Evolutionary conservation across 257 asterid species (phyloP), one percentile per base, ranked within the genome.

Genomic region (Rauvolfia tetraphylla): DNA sequence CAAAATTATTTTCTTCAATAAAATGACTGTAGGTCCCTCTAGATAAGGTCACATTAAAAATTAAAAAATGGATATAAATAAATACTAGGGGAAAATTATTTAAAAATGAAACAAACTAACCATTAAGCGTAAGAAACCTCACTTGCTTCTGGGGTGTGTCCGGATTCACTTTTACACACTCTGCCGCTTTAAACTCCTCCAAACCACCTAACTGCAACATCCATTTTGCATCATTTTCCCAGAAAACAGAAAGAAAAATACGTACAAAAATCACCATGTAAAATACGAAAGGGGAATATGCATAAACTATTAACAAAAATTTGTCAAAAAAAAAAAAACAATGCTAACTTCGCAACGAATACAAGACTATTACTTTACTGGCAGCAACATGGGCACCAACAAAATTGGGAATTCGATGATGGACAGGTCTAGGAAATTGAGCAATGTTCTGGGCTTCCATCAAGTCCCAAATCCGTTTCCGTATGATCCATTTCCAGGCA

Each of bases 141-240:
- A 90, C 92, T 90, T 92, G 97, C 80, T 90, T 93, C 76, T 93
- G 97, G 5, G 98, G 97, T 8, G 97, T 92, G 76, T 93, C 98
- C 68, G 98, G 98, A 84, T 93, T 93, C 63, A 93, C 97, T 78
- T 93, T 93, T 85, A 93, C 97, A 82, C 97, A 93, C 13, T 85
- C 79, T 13, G 97, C 95, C 84, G 72, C 81, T 80, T 86, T 89
- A 78, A 92, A 93, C 84, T 77, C 96, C 76, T 89, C 90, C 88
- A 93, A 53, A 74, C 83, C 93, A 82, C 96, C 86, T 44, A 93
- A 76, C 97, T 93, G 88, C 76, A 78, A 78, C 61, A 33, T 38
- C 65, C 70, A 79, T 27, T 27, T 42, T n/a, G 42, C 38, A 71
- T 31, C n/a, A 27, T n/a, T 42, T 23, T 41, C 4, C 2, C 39